Conservation (phyloP, 1,284 basidiomycete species). For the Ustilago vetiveriae region DNA sequence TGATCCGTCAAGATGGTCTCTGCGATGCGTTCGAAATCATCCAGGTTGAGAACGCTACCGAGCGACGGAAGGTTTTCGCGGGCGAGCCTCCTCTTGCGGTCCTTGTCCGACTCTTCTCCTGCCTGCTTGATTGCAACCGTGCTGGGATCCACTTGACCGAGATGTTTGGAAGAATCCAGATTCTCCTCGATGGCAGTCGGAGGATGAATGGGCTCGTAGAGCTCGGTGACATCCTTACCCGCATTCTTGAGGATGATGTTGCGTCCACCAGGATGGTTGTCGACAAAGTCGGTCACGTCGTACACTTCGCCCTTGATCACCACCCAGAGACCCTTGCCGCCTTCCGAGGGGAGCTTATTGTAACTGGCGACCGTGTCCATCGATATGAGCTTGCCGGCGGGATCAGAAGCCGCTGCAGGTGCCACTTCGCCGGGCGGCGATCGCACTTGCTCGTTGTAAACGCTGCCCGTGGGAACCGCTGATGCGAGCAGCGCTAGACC, state of each 20-base stretch:
- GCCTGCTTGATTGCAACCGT: constrained; percentile 50
- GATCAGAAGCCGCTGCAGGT: constrained; percentile 29
- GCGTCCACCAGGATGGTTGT: constrained; percentile 80
- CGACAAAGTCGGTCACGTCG: constrained; percentile 80
- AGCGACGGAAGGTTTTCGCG: constrained; percentile 72
- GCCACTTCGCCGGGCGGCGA: constrained; percentile 19
- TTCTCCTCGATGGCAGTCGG: constrained; percentile 62
- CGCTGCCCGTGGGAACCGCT: constrained; percentile 8
- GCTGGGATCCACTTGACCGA: constrained; percentile 54
- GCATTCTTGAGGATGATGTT: constrained; percentile 81
- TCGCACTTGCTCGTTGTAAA: constrained; percentile 27
- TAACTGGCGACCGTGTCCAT: constrained; percentile 55
- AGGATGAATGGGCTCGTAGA: constrained; percentile 65
- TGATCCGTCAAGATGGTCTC: constrained; percentile 54
- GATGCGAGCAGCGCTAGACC: constrained; percentile 36
- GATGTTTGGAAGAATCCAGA: constrained; percentile 49
- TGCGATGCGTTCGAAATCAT: constrained; percentile 80
- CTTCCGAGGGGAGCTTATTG: constrained; percentile 46
- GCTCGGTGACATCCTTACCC: constrained; percentile 75
- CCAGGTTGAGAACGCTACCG: constrained; percentile 81
- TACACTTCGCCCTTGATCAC: constrained; percentile 65
- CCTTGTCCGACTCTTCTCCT: constrained; percentile 36
- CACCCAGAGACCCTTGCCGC: constrained; percentile 57
- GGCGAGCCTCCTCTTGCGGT: constrained; percentile 30
- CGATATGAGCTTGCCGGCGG: constrained; percentile 45